Percentiles rank a stretch among this genome's conserved stretches.
Conservation (phyloP, 768 basidiomycete species). For the Boletus sp. region DNA sequence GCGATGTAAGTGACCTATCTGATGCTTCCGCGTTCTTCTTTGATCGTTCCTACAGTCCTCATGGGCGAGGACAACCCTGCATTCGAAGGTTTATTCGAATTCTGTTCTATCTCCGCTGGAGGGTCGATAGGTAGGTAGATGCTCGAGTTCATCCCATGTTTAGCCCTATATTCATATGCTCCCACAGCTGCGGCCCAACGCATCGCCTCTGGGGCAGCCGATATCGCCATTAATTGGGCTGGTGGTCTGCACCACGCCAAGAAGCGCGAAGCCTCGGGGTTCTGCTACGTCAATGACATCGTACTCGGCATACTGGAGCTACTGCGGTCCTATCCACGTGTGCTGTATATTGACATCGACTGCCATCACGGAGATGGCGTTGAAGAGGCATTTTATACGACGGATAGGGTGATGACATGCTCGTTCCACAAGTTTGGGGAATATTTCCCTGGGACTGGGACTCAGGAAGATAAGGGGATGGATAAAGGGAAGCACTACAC, state of each 20-base stretch:
- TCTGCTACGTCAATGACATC: constrained; percentile 99
- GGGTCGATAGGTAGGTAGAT: constrained; percentile 80
- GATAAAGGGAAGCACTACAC: constrained; percentile 85
- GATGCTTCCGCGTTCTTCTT: background rate
- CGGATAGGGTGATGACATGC: constrained; percentile 95
- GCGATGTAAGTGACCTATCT: constrained; percentile 59
- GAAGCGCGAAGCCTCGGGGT: constrained; percentile 95
- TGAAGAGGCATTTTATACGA: constrained; percentile 98
- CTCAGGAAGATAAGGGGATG: constrained; percentile 81
- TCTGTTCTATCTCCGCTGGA: constrained; percentile 94
- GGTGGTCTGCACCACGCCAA: constrained; percentile 99
- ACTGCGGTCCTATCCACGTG: constrained; percentile 78
- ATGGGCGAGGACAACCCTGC: constrained; percentile 95
- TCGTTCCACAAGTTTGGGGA: constrained; percentile 98
- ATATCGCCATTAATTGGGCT: constrained; percentile 94
- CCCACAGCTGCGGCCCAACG: constrained; percentile 72
- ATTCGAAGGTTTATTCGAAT: constrained; percentile 96
- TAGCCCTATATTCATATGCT: background rate
- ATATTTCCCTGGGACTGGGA: constrained; percentile 71
- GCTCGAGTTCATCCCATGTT: background rate
- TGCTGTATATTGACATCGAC: constrained; percentile 97
- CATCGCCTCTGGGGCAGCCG: constrained; percentile 74
- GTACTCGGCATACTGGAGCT: constrained; percentile 93
- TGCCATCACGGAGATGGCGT: constrained; percentile 99
- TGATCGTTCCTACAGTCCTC: constrained; percentile 35